Percentiles rank a stretch among this genome's conserved stretches.
Evolutionary conservation across 2,329 filamentous ascomycete genomes (phyloP).

Genomic region (Reticulascus tulasneorum): DNA sequence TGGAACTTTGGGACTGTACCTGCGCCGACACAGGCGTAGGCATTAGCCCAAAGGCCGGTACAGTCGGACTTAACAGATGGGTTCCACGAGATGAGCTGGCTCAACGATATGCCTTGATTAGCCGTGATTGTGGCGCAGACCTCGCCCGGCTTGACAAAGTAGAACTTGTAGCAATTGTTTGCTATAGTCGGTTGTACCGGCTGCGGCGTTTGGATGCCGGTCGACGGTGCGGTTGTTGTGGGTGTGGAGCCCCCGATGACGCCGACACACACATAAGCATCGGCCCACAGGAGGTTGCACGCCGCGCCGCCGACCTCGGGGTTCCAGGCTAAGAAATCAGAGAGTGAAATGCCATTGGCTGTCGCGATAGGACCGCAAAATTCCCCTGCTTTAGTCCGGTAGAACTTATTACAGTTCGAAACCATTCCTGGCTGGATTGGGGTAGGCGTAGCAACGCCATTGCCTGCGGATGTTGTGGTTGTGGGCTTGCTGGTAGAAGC

Average conservation of each 20-base stretch:
- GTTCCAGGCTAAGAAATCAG: slow-evolving; percentile 20
- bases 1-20: slow-evolving; percentile 13
- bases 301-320: slow-evolving; percentile 4
- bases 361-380: slow-evolving; percentile 15
- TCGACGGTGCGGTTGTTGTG: slow-evolving; percentile 3
- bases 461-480: slow-evolving; percentile 8
- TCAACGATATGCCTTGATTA: slow-evolving; percentile 16
- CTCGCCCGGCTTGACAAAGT: slow-evolving; percentile 2
- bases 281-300: slow-evolving; percentile 11
- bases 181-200: slow-evolving; percentile 3
- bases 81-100: slow-evolving; percentile 10
- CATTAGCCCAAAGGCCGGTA: slow-evolving; percentile 1
- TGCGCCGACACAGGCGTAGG: slow-evolving; percentile 7
- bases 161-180: slow-evolving; percentile 11
- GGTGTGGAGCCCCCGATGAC: slow-evolving; percentile 5
- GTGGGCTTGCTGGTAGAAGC: slow-evolving; percentile 5
- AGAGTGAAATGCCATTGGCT: slow-evolving; percentile 16
- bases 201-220: slow-evolving; percentile 3
- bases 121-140: slow-evolving; percentile 15
- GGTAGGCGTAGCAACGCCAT: slow-evolving; percentile 7
- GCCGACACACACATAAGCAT: slow-evolving; percentile 9
- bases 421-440: slow-evolving; percentile 5
- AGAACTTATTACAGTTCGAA: slow-evolving; percentile 12
- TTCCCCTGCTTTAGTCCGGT: slow-evolving; percentile 2
- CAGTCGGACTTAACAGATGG: slow-evolving; percentile 3